Evolutionary conservation across 2,329 filamentous ascomycete genomes (phyloP).

Genomic region (Periglandula ipomoeae): DNA sequence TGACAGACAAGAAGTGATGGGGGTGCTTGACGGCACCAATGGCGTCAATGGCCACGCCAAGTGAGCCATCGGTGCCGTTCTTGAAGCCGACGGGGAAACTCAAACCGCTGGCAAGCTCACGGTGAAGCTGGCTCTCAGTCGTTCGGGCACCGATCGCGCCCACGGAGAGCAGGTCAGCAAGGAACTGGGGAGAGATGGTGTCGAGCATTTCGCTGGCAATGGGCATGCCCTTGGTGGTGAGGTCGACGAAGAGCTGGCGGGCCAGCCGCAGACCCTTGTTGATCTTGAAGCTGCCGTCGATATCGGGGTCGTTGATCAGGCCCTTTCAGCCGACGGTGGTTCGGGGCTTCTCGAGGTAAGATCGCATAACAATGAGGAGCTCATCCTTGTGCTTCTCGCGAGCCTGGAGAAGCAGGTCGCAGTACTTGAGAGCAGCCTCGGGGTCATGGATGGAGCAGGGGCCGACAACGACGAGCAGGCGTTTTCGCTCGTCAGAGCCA

Average conservation of each 20-base stretch:
- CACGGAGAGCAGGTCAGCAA: constrained; percentile 89
- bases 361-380: constrained; percentile 90
- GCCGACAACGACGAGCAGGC: constrained; percentile 85
- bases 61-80: constrained; percentile 92
- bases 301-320: constrained; percentile 97
- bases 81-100: constrained; percentile 99
- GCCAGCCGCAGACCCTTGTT: constrained; percentile 94
- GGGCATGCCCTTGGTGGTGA: constrained; percentile 80
- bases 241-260: constrained; percentile 86
- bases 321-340: constrained; percentile 99
- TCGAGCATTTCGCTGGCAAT: constrained; percentile 98
- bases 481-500: constrained; percentile 67
- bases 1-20: constrained; percentile 99
- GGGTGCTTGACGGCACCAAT: constrained; percentile 73
- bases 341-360: constrained; percentile 96
- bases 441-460: constrained; percentile 98
- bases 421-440: constrained; percentile 79
- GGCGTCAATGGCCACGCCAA: constrained; percentile 88
- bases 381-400: constrained; percentile 70
- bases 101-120: constrained; percentile 87
- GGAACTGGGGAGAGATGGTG: constrained; percentile 96
- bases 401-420: constrained; percentile 63
- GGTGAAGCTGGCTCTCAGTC: constrained; percentile 92
- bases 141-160: constrained; percentile 94
- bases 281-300: constrained; percentile 95